A percentile compares a stretch with the other conserved stretches of the same genome.
phyloP scores from a whole-genome alignment of 345 rosid genomes.

The Pugionium cornutum region DNA sequence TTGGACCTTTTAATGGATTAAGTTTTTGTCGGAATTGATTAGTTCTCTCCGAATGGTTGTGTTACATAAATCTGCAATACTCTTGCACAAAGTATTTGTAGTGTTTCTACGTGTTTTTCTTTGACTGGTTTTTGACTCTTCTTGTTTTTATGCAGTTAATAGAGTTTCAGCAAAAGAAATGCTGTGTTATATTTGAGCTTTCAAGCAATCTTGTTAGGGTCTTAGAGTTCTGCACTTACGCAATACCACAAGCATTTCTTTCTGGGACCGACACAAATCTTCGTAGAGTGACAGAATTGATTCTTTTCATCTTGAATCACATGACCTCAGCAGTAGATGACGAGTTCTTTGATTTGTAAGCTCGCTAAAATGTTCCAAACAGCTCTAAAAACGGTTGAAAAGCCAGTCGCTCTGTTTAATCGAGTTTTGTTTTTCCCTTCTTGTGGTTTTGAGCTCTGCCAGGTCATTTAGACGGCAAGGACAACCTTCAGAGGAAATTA shows the following conservation, averaged over 20 bases:
- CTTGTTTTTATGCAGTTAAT: conserved; percentile 50
- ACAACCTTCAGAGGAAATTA: conserved; percentile 72
- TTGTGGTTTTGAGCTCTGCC: conserved; percentile 17
- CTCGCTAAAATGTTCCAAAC: conserved; percentile 10
- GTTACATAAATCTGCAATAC: not conserved
- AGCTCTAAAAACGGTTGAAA: not conserved
- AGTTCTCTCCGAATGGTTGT: conserved; percentile 1
- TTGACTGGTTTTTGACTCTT: conserved; percentile 20
- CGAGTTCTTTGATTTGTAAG: conserved; percentile 93
- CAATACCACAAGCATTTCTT: conserved; percentile 83
- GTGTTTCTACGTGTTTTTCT: not conserved
- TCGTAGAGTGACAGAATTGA: conserved; percentile 81
- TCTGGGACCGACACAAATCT: conserved; percentile 83
- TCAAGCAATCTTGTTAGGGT: conserved; percentile 91
- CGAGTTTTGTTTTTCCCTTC: not conserved
- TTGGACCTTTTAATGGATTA: conserved; percentile 7
- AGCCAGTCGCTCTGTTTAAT: not conserved
- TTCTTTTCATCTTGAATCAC: conserved; percentile 79
- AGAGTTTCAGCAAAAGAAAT: conserved; percentile 90
- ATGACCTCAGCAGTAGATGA: conserved; percentile 80
- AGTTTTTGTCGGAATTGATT: not conserved
- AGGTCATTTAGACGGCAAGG: conserved; percentile 80
- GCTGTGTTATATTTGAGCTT: conserved; percentile 84
- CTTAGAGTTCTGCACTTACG: conserved; percentile 85
- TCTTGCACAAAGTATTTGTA: conserved; percentile 1